These are phyloP conservation scores for Ceriops decandra DNA, from an alignment of 345 rosid genomes.

Conservation along the genomic window DNA sequence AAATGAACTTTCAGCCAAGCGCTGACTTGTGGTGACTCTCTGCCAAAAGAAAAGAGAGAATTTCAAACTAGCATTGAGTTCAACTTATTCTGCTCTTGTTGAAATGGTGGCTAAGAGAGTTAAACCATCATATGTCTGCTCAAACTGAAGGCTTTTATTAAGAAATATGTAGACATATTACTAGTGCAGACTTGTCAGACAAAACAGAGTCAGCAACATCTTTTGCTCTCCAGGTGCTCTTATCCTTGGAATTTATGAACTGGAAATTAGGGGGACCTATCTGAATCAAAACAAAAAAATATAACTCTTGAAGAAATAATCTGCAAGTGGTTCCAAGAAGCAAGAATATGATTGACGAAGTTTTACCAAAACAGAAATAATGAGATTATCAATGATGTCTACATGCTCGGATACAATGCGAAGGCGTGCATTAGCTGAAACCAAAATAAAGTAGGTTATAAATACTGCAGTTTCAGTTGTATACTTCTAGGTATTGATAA, in stretches of 20 bases:
- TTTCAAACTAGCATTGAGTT: conserved; percentile 18
- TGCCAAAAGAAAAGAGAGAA: conserved; percentile 30
- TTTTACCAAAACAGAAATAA: conserved; percentile 75
- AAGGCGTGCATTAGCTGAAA: conserved; percentile 81
- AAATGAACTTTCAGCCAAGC: conserved; percentile 80
- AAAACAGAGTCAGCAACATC: conserved; percentile 90
- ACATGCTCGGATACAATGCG: conserved; percentile 88
- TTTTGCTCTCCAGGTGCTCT: conserved; percentile 77
- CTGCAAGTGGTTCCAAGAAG: neutral
- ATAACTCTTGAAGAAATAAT: conserved; percentile 19
- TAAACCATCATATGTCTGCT: neutral
- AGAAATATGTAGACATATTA: conserved; percentile 31
- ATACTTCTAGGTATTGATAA: neutral
- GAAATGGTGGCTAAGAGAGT: neutral
- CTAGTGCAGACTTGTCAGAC: conserved; percentile 88
- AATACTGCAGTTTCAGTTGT: neutral
- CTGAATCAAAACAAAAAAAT: conserved; percentile 54
- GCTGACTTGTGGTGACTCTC: conserved; percentile 95
- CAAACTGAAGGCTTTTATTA: conserved; percentile 3
- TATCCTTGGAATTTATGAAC: conserved; percentile 71
- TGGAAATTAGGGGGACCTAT: conserved; percentile 87
- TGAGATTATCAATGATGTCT: conserved; percentile 77
- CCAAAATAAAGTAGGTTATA: neutral
- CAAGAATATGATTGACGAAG: conserved; percentile 13
- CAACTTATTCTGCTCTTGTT: neutral